Conservation (phyloP, 2,329 filamentous ascomycete species). For the Penicillium sp. region DNA sequence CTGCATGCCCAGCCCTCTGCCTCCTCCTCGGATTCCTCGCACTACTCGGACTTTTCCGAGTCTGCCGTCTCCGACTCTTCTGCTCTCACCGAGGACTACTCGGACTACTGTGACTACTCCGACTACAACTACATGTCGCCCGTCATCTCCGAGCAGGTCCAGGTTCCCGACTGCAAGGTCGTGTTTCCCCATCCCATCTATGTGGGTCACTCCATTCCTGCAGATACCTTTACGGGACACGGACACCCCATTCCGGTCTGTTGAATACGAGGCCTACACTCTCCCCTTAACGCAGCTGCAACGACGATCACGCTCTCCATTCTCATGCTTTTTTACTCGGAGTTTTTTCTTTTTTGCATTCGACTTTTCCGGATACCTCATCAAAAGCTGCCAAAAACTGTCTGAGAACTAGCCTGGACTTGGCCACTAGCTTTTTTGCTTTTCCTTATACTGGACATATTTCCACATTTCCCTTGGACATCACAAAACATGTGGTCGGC, state of each 20-base stretch:
- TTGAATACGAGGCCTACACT: constrained; percentile 12
- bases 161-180: constrained; percentile 28
- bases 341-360: not conserved
- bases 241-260: constrained; percentile 27
- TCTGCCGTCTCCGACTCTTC: constrained; percentile 39
- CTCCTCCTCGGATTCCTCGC: constrained; percentile 33
- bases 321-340: not conserved
- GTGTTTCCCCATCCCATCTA: constrained; percentile 27
- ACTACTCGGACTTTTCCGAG: constrained; percentile 37
- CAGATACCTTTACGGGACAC: constrained; percentile 22
- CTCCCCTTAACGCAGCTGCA: constrained; percentile 12
- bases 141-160: constrained; percentile 30
- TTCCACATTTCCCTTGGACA: not conserved
- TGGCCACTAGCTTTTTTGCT: constrained; percentile 18
- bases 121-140: constrained; percentile 36
- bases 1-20: constrained; percentile 35
- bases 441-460: constrained; percentile 14
- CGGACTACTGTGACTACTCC: constrained; percentile 33
- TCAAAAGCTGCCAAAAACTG: constrained; percentile 13
- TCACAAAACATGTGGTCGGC: not conserved
- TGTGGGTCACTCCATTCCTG: constrained; percentile 28
- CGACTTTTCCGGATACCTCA: not conserved
- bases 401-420: constrained; percentile 14
- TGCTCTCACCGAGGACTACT: constrained; percentile 37
- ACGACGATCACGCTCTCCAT: constrained; percentile 5